Evolutionary conservation across 2,329 filamentous ascomycete genomes (phyloP).

Genomic region (Penicillium sp.): DNA sequence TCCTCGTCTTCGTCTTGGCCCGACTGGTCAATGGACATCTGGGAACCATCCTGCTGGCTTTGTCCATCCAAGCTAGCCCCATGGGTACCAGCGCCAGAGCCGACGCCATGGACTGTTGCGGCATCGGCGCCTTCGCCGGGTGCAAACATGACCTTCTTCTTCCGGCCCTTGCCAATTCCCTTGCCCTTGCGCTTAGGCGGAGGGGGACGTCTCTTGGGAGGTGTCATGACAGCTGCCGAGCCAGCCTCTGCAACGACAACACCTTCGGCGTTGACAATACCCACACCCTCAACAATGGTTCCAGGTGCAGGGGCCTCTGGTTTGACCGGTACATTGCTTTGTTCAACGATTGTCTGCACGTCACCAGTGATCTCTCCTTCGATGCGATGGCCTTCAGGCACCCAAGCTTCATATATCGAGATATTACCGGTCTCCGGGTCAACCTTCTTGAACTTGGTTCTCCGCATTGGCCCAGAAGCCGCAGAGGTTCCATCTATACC

Average conservation of each 20-base stretch:
- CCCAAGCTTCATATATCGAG: slow-evolving; percentile 79
- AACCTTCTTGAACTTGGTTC: slow-evolving; percentile 75
- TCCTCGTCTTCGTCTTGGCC: slow-evolving; percentile 52
- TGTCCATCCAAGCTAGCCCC: slow-evolving; percentile 42
- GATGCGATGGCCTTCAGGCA: slow-evolving; percentile 75
- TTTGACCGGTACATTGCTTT: slow-evolving; percentile 35
- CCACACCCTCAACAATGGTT: slow-evolving; percentile 61
- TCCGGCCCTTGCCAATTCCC: slow-evolving; percentile 75
- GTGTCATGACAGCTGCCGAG: slow-evolving; percentile 49
- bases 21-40: slow-evolving; percentile 43
- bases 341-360: slow-evolving; percentile 50
- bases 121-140: slow-evolving; percentile 46
- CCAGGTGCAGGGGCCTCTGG: slow-evolving; percentile 54
- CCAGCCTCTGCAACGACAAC: slow-evolving; percentile 56
- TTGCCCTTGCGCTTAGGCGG: slow-evolving; percentile 81
- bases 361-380: slow-evolving; percentile 76
- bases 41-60: slow-evolving; percentile 43
- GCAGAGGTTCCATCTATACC: slow-evolving; percentile 31
- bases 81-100: slow-evolving; percentile 41
- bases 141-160: slow-evolving; percentile 67
- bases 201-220: slow-evolving; percentile 65
- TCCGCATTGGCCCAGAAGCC: slow-evolving; percentile 63
- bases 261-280: slow-evolving; percentile 63
- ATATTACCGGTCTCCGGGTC: slow-evolving; percentile 77
- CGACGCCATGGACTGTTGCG: slow-evolving; percentile 37